These are phyloP conservation scores for Fraxinus pennsylvanica DNA, from an alignment of 257 asterid genomes.

Conservation along the genomic window DNA sequence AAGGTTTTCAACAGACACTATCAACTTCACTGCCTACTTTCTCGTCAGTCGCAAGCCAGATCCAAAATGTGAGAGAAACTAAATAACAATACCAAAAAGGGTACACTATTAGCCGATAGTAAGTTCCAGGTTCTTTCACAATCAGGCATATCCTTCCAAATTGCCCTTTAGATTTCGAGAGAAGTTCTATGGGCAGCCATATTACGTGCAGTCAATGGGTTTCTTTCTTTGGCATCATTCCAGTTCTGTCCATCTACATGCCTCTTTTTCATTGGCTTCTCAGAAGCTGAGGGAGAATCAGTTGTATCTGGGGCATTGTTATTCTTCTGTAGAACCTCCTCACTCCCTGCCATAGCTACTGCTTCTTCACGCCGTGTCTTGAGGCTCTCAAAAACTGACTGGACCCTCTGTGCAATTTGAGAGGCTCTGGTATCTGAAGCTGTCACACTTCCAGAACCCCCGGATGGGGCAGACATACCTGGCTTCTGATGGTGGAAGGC, in stretches of 20 bases:
- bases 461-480: slow-evolving; percentile 11
- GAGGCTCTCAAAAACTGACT: slow-evolving; percentile 23
- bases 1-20: not conserved
- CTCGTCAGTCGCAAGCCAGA: not conserved
- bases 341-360: slow-evolving; percentile 12
- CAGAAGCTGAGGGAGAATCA: slow-evolving; percentile 35
- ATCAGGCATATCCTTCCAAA: slow-evolving; percentile 7
- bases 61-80: not conserved
- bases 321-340: slow-evolving; percentile 6
- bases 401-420: slow-evolving; percentile 20
- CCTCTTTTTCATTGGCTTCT: slow-evolving; percentile 43
- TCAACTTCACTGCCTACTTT: not conserved
- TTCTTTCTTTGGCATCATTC: slow-evolving; percentile 22
- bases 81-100: not conserved
- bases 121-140: slow-evolving; percentile 6
- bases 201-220: slow-evolving; percentile 22
- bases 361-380: slow-evolving; percentile 35
- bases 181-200: slow-evolving; percentile 28
- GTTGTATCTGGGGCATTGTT: slow-evolving; percentile 21
- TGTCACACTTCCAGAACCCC: slow-evolving; percentile 24
- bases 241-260: slow-evolving; percentile 28
- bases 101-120: not conserved
- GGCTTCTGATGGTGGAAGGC: slow-evolving; percentile 27
- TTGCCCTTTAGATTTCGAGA: slow-evolving; percentile 25
- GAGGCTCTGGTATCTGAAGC: slow-evolving; percentile 19